Base-by-base conservation (phyloP, 257 asterid genomes). In the Linderniella brevidens region DNA sequence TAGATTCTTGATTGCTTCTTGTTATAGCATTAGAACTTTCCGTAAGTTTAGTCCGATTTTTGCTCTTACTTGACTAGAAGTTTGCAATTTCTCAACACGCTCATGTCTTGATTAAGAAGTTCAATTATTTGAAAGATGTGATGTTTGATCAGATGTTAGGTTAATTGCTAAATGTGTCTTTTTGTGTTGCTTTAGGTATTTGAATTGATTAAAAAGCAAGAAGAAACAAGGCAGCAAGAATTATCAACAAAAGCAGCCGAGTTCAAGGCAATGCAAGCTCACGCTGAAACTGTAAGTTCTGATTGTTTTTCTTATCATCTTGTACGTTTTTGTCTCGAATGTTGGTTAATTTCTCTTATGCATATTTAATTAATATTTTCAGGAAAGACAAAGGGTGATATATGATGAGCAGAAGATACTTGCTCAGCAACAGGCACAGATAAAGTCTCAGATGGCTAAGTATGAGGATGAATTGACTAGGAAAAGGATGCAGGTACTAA, bases 391-490 rank as follows among this genome's bases (percentile, higher is more conserved):
- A 69, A 69, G 77, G 62, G 92, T 83, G 44, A 40, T 58, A 40
- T 70, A 72, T 49, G 94, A 84, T 19, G 95, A 88, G 56, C 93
- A 80, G 70, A 88, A 78, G 63, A 88, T 67, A 69, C 71, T 88
- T 35, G 67, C 82, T 54, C 95, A 84, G 74, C 92, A 74, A 61
- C 82, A 80, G 62, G 77, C 92, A 12, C 92, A 88, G 72, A 74
- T 80, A 49, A 88, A 88, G 65, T 63, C 94, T 46, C 75, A 80
- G 71, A 84, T 81, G 82, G 93, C 90, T 39, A 75, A 68, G 17
- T 84, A 88, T 32, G 94, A 78, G 50, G 95, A 88, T 64, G 98
- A 88, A 65, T 64, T 84, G 70, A 88, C 95, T 8, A 80, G 82
- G 74, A 88, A 88, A 73, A 74, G 95, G 78, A 78, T 75, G 98